Percentiles rank a stretch among this genome's conserved stretches.
These are phyloP conservation scores for Penicillium paneum DNA, from an alignment of 2,329 filamentous ascomycete genomes.

Conservation along the genomic window DNA sequence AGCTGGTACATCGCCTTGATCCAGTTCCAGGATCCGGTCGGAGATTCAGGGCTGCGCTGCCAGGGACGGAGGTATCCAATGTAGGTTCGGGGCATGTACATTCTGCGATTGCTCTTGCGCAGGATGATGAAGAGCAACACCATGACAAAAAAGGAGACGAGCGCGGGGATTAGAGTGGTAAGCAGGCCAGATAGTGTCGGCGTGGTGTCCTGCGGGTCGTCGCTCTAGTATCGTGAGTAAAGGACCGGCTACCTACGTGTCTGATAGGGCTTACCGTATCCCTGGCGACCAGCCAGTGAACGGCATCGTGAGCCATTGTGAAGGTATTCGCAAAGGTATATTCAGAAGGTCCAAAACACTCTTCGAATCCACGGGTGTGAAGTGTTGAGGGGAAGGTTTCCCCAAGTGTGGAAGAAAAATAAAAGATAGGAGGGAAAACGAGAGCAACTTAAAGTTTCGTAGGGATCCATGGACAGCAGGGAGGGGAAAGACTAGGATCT, in stretches of 20 bases:
- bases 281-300: slow-evolving; percentile 16
- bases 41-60: slow-evolving; percentile 58
- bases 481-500: slow-evolving; percentile 18
- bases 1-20: slow-evolving; percentile 63
- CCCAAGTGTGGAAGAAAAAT: not conserved
- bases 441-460: slow-evolving; percentile 16
- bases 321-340: not conserved
- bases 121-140: slow-evolving; percentile 51
- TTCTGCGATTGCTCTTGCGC: slow-evolving; percentile 48
- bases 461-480: not conserved
- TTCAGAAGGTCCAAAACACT: not conserved
- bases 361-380: slow-evolving; percentile 5
- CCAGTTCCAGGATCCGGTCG: slow-evolving; percentile 65
- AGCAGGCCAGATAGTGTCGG: slow-evolving; percentile 48
- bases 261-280: slow-evolving; percentile 1
- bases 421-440: not conserved
- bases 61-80: slow-evolving; percentile 51
- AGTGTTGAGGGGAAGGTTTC: not conserved
- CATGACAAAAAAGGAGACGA: slow-evolving; percentile 46
- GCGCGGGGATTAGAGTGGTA: slow-evolving; percentile 48
- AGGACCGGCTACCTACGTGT: not conserved
- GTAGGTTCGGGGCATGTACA: slow-evolving; percentile 56
- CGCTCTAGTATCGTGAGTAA: slow-evolving; percentile 6
- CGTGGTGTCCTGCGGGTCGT: slow-evolving; percentile 20
- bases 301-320: slow-evolving; percentile 19